Base-by-base conservation (phyloP, 1,284 basidiomycete species). In the Papiliotrema flavescens region DNA sequence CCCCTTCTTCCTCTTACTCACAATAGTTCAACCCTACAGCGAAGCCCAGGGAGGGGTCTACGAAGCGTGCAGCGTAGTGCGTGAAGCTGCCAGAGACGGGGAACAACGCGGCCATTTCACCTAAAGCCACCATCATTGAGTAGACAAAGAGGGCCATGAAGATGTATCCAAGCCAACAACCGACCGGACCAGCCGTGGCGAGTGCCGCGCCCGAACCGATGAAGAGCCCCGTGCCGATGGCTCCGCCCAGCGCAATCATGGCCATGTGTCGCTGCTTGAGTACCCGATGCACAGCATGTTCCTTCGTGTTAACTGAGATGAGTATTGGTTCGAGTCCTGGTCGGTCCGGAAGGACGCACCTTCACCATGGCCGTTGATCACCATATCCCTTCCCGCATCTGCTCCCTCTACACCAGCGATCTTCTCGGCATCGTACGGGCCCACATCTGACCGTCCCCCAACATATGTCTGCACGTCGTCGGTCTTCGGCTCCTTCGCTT, bases 21-120 rank as follows among this genome's bases (percentile, higher is more conserved):
- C 32, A 59, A 49, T 64, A 57, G 55, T 63, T 64, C 4, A 37
- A 14, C 13, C 51, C 51, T 6, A 26, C 8, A 26, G 51, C 51
- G 54, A 80, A 80, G n/a, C 79, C 79, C 11, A 82, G 60, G 8
- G 78, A 74, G 6, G 80, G 79, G 56, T 81, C 79, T 51, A 81
- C 76, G 65, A 83, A 83, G 15, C 82, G 78, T 17, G 71, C 57
- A 5, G 70, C 65, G 47, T 74, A 76, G 55, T 76, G 73, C 11
- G 74, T 74, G 65, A 77, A 76, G 22, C 63, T 71, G 26, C 75
- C 75, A 2, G 74, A 53, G 19, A 74, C 67, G 3, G 75, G 74
- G 59, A 62, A 71, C 23, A 77, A 59, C 13, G 78, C 74, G 6
- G 76, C 76, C 74, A 80, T 76, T 62, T 80, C 79, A 43, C 76